These are phyloP conservation scores for Mortierella sp. DNA, from an alignment of 371 early-diverging fungal species.

Conservation along the genomic window DNA sequence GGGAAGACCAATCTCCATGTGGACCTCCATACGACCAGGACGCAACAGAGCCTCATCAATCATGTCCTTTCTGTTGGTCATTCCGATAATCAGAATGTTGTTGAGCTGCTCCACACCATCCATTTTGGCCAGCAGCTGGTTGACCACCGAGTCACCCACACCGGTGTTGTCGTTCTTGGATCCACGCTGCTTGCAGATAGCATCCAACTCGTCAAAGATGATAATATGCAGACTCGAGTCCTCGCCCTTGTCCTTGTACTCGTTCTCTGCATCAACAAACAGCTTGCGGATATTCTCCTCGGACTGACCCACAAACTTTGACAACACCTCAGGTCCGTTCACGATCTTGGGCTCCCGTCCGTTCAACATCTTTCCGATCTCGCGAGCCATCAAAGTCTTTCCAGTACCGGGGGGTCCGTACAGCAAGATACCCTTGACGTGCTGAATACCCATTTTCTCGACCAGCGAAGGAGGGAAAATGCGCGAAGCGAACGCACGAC, in stretches of 20 bases:
- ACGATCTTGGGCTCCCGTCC: slow-evolving; percentile 98
- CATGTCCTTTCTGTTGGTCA: slow-evolving; percentile 99
- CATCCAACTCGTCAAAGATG: slow-evolving; percentile 99
- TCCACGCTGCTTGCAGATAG: slow-evolving; percentile 99
- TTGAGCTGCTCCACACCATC: slow-evolving; percentile 99
- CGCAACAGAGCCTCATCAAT: slow-evolving; percentile 98
- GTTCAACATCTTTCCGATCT: slow-evolving; percentile 99
- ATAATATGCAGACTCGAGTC: slow-evolving; percentile 98
- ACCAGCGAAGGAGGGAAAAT: slow-evolving; percentile 98
- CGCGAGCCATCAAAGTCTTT: slow-evolving; percentile 99
- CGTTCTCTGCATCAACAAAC: slow-evolving; percentile 98
- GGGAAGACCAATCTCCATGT: slow-evolving; percentile 96
- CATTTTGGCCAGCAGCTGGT: slow-evolving; percentile 99
- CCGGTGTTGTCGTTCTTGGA: slow-evolving; percentile 95
- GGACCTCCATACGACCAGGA: slow-evolving; percentile 97
- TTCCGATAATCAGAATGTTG: slow-evolving; percentile 98
- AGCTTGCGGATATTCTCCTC: slow-evolving; percentile 99
- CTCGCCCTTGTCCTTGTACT: slow-evolving; percentile 96
- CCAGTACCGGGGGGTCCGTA: slow-evolving; percentile 99
- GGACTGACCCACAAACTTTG: slow-evolving; percentile 99
- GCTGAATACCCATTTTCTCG: slow-evolving; percentile 97
- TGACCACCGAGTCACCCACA: slow-evolving; percentile 99
- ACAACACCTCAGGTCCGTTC: slow-evolving; percentile 99
- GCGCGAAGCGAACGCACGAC: slow-evolving; percentile 99
- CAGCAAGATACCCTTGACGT: slow-evolving; percentile 94